phyloP scores from a whole-genome alignment of 345 rosid genomes.

The Geranium brycei region DNA sequence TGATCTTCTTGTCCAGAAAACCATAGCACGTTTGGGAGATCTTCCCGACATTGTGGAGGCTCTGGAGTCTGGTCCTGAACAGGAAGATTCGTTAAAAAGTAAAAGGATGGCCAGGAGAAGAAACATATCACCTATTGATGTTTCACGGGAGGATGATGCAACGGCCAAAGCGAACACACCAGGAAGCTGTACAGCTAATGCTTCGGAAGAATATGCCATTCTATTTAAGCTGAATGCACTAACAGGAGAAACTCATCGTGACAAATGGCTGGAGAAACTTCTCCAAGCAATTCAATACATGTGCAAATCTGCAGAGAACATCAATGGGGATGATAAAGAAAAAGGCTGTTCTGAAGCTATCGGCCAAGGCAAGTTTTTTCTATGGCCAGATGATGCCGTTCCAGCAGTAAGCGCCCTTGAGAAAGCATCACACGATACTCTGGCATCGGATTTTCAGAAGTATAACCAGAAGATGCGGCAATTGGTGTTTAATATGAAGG shows the following conservation, averaged over 20 bases:
- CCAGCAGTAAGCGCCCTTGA: slow-evolving; percentile 68
- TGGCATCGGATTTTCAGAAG: slow-evolving; percentile 65
- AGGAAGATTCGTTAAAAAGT: slow-evolving; percentile 33
- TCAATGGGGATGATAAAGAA: slow-evolving; percentile 19
- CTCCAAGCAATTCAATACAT: slow-evolving; percentile 59
- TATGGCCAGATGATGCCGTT: slow-evolving; percentile 90
- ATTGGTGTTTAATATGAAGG: slow-evolving; percentile 80
- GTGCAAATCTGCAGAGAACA: slow-evolving; percentile 34
- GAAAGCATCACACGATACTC: slow-evolving; percentile 62
- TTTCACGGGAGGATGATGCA: slow-evolving; percentile 60
- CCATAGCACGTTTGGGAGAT: slow-evolving; percentile 48
- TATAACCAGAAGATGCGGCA: slow-evolving; percentile 84
- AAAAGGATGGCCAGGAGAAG: slow-evolving; percentile 43
- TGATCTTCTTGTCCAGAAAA: slow-evolving; percentile 71
- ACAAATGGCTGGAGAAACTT: slow-evolving; percentile 84
- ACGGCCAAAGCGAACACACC: slow-evolving; percentile 54
- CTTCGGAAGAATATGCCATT: slow-evolving; percentile 43
- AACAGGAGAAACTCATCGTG: slow-evolving; percentile 70
- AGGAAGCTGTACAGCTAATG: slow-evolving; percentile 57
- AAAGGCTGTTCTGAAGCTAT: background rate
- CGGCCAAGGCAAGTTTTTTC: slow-evolving; percentile 21
- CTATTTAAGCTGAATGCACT: slow-evolving; percentile 43
- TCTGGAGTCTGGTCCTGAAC: slow-evolving; percentile 32
- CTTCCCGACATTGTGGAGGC: slow-evolving; percentile 41
- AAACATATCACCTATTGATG: slow-evolving; percentile 57